Conservation (phyloP, 2,329 filamentous ascomycete genomes). For the Trichoderma asperellum region DNA sequence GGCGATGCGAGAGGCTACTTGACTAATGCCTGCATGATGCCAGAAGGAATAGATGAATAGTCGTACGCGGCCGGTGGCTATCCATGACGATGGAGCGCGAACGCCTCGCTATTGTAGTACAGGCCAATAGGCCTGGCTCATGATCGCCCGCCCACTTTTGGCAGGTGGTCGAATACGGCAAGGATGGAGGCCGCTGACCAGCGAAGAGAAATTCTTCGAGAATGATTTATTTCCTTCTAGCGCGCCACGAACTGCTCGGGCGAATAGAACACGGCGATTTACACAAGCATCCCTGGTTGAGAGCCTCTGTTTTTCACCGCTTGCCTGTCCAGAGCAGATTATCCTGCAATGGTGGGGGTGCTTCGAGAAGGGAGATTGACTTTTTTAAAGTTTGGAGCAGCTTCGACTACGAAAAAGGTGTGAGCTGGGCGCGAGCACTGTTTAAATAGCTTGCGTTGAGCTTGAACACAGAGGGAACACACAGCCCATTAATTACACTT, state of each 20-base stretch:
- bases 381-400: too few relatives aligned
- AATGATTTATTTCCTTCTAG: not conserved
- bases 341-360: not conserved
- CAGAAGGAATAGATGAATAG: not conserved
- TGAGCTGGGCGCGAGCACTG: too few relatives aligned
- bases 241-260: not conserved
- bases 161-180: not conserved
- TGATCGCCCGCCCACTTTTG: not conserved
- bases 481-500: too few relatives aligned
- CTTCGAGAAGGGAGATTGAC: too few relatives aligned
- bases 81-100: not conserved
- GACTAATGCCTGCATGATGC: not conserved
- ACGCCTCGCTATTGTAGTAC: not conserved
- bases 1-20: not conserved
- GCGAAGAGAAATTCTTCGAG: not conserved
- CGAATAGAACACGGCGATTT: not conserved
- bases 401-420: too few relatives aligned
- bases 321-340: not conserved
- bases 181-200: not conserved
- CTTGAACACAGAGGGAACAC: too few relatives aligned
- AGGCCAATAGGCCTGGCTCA: not conserved
- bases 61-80: not conserved
- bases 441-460: too few relatives aligned
- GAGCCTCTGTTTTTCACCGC: not conserved
- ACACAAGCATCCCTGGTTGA: not conserved